These are phyloP conservation scores for Acephala macrosclerotiorum DNA, from an alignment of 2,329 filamentous ascomycete species.

Conservation along the genomic window DNA sequence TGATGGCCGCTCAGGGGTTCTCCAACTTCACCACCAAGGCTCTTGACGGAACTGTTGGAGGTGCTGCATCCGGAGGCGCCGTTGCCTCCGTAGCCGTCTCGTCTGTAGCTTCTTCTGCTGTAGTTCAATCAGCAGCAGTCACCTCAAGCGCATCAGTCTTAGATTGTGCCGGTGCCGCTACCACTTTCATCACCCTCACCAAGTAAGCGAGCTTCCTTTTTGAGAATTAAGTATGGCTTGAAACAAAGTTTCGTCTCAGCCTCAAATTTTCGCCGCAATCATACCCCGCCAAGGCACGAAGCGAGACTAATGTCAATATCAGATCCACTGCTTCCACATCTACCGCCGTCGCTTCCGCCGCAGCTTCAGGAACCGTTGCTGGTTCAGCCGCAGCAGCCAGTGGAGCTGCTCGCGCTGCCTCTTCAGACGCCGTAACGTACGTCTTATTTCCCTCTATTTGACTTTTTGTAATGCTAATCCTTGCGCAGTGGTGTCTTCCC, in stretches of 20 bases:
- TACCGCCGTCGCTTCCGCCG: constrained; percentile 5
- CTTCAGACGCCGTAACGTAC: constrained; percentile 16
- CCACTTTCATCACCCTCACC: constrained; percentile 33
- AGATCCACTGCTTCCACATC: not conserved
- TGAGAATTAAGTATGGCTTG: not conserved
- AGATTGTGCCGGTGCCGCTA: constrained; percentile 20
- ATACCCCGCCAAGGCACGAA: not conserved
- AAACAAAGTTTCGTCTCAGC: not conserved
- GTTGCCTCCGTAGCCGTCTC: constrained; percentile 22
- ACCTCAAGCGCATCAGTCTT: not conserved
- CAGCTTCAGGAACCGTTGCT: constrained; percentile 11
- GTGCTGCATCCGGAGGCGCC: constrained; percentile 40
- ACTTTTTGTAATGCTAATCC: too few relatives aligned
- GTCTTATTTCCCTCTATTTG: too few relatives aligned
- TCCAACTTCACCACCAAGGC: constrained; percentile 60
- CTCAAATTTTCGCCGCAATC: not conserved
- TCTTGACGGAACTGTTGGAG: constrained; percentile 47
- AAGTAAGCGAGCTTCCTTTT: constrained; percentile 8
- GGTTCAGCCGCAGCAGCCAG: constrained; percentile 14
- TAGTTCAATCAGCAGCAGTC: not conserved
- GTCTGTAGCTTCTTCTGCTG: constrained; percentile 17
- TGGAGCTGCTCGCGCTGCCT: constrained; percentile 2
- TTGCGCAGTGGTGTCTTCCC: constrained; percentile 19
- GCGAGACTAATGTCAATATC: not conserved
- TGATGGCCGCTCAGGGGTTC: constrained; percentile 68